Evolutionary conservation across 129 eudicot genomes (phyloP).

Genomic region (Artemisia argyi): DNA sequence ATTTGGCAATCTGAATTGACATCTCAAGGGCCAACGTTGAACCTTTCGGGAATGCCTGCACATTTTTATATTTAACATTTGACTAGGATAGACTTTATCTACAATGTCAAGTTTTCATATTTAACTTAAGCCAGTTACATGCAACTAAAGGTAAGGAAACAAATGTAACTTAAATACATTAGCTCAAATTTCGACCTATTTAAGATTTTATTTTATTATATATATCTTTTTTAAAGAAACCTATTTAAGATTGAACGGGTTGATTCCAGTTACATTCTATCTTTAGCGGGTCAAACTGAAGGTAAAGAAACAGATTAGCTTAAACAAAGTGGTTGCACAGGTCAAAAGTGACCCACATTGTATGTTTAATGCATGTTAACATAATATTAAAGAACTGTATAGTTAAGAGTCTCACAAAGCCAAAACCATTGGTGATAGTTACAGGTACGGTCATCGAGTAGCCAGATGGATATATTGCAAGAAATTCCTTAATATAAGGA

Average conservation of each 20-base stretch:
- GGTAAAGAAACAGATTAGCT: too few relatives aligned
- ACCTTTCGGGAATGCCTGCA: conserved; percentile 40
- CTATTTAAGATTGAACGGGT: too few relatives aligned
- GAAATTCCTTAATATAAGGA: too few relatives aligned
- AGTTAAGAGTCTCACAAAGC: conserved; percentile 36
- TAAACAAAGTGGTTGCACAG: too few relatives aligned
- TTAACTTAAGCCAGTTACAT: too few relatives aligned
- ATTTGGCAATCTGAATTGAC: conserved; percentile 33
- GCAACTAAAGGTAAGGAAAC: too few relatives aligned
- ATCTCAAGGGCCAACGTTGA: conserved; percentile 36
- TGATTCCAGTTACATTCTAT: too few relatives aligned
- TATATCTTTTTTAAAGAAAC: too few relatives aligned
- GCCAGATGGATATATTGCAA: conserved; percentile 28
- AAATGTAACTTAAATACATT: too few relatives aligned
- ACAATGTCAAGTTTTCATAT: neutral
- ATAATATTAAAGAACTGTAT: neutral
- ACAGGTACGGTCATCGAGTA: conserved; percentile 31
- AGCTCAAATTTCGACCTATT: too few relatives aligned
- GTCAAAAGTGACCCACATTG: neutral
- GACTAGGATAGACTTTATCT: neutral
- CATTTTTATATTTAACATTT: neutral
- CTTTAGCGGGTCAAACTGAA: too few relatives aligned
- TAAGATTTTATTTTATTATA: too few relatives aligned
- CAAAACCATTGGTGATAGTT: conserved; percentile 36
- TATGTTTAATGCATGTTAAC: neutral